Conservation (phyloP, 495 filamentous ascomycete genomes). For the Podospora australis region DNA sequence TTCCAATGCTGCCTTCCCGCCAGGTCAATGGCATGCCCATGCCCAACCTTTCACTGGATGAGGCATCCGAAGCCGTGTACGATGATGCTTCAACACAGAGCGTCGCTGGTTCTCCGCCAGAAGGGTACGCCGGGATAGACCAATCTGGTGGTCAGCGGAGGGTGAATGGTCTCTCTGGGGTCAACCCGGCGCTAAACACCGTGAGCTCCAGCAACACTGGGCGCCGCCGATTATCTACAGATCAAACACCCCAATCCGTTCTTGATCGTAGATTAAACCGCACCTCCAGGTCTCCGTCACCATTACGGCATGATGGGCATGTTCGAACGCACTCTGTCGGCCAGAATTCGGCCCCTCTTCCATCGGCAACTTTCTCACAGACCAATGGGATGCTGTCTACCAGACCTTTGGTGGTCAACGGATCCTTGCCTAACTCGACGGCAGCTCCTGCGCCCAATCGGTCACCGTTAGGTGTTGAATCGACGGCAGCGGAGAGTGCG, state of each 20-base stretch:
- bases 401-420: conserved; percentile 43
- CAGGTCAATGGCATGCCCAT: conserved; percentile 38
- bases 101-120: conserved; percentile 34
- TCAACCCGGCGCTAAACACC: conserved; percentile 40
- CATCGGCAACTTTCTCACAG: conserved; percentile 28
- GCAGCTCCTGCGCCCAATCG: conserved; percentile 11
- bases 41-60: conserved; percentile 45
- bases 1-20: conserved; percentile 26
- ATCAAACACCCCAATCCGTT: conserved; percentile 44
- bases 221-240: conserved; percentile 41
- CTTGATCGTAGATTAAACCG: conserved; percentile 45
- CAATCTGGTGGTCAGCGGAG: conserved; percentile 29
- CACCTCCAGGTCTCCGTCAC: conserved; percentile 50
- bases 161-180: conserved; percentile 28
- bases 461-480: conserved; percentile 20
- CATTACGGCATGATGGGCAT: conserved; percentile 42
- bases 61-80: conserved; percentile 30
- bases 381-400: conserved; percentile 22
- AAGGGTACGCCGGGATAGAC: conserved; percentile 41
- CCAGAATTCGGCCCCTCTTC: conserved; percentile 31
- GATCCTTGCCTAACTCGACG: conserved; percentile 29
- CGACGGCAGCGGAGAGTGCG: conserved; percentile 20
- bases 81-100: conserved; percentile 28
- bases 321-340: conserved; percentile 39
- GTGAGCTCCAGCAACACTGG: conserved; percentile 28